phyloP scores from a whole-genome alignment of 495 filamentous ascomycete species.

The Trichodelitschia bisporula region DNA sequence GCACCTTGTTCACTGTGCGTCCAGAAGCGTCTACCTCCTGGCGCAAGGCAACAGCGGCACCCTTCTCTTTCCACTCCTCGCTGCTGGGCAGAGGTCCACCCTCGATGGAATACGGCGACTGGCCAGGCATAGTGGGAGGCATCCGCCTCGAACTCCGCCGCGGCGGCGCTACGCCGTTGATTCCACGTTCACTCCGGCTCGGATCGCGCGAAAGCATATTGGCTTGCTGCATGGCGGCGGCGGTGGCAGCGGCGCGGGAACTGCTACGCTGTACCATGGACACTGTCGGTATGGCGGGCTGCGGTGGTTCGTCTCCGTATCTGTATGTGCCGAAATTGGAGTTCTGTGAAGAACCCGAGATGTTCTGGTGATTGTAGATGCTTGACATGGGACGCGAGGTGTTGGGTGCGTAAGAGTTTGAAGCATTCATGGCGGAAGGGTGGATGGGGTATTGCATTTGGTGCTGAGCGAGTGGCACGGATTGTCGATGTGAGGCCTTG shows the following conservation, averaged over 20 bases:
- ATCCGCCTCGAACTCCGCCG: conserved; percentile 42
- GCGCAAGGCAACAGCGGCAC: conserved; percentile 54
- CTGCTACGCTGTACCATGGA: too few relatives aligned
- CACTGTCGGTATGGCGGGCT: too few relatives aligned
- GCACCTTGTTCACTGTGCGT: conserved; percentile 49
- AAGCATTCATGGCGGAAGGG: too few relatives aligned
- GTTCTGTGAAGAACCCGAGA: conserved; percentile 12
- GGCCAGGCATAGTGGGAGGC: conserved; percentile 17
- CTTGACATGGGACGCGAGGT: conserved; percentile 10
- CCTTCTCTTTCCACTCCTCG: conserved; percentile 89
- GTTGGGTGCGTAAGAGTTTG: too few relatives aligned
- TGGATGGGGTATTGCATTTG: too few relatives aligned
- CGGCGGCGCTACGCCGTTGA: conserved; percentile 29
- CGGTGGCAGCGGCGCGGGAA: conserved; percentile 36
- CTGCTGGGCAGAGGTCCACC: conserved; percentile 41
- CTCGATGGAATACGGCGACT: conserved; percentile 33
- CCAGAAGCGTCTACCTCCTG: conserved; percentile 69
- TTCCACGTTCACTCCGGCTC: too few relatives aligned
- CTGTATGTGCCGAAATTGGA: conserved; percentile 13
- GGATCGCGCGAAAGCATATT: conserved; percentile 40
- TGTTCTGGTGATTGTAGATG: conserved; percentile 17
- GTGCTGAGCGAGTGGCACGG: conserved; percentile 15
- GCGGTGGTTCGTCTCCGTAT: conserved; percentile 15
- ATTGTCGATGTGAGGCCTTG: too few relatives aligned
- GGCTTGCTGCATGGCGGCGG: conserved; percentile 29